Base-by-base conservation (phyloP, 371 early-diverging fungal species). In the Aphelidium insulamus region DNA sequence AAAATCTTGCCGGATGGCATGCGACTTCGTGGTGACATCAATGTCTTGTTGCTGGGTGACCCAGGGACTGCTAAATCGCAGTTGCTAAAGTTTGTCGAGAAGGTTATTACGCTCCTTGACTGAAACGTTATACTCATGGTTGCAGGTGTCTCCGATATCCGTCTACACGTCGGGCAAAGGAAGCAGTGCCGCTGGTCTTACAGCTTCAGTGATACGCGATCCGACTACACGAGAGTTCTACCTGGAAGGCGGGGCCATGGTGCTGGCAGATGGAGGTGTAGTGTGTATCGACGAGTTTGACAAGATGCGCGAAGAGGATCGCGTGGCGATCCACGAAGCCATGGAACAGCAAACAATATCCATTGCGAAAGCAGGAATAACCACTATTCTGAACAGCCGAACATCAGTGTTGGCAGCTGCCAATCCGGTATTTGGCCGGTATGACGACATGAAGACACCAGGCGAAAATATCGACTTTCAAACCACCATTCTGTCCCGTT, bases 261-360 rank as follows among this genome's bases (percentile, higher is more conserved):
- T 99, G 12, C 66, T 99, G 35, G 97, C 97, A 1, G 99, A 98
- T 54, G 90, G 91, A 26, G 99, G 99, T 37, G 85, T 98, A 19
- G 97, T 97, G 26, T 98, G 98, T 60, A 99, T 98, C 54, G 98
- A 98, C 65, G 99, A 99, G 60, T 98, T 99, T 62, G 99, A 99
- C 59, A 98, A 99, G 63, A 98, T 98, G 99, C 65, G 92, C 44
- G 95, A 98, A 34, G 90, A 91, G 50, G 99, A 99, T 55, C 69
- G 98, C 38, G 98, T 98, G 0, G 97, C 98, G 15, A 99, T 99
- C 47, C 99, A 99, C 63, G 99, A 99, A 66, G 99, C 99, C 14
- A 99, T 99, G 99, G 99, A 99, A 62, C 99, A 99, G 59, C 98
- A 98, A 53, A 99, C 99, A 1, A 97, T 99, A 37, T 91, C 91